A percentile compares a stretch with the other conserved stretches of the same genome.
These are phyloP conservation scores for Trichoderma hamatum DNA, from an alignment of 2,329 filamentous ascomycete genomes.

Conservation along the genomic window DNA sequence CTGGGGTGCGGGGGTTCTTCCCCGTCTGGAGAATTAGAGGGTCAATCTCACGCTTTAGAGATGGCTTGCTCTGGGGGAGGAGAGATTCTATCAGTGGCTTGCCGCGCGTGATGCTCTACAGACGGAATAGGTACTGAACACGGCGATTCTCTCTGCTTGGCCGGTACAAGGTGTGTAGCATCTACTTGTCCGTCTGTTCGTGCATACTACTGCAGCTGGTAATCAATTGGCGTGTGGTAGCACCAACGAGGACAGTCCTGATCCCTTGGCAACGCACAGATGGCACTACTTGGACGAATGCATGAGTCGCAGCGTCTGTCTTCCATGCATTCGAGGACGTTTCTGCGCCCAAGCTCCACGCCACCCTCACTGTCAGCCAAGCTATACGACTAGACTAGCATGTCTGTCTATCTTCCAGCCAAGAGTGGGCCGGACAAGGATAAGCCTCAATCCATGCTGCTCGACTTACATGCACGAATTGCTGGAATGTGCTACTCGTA, in stretches of 20 bases:
- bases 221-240: neutral
- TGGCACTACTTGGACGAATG: conserved; percentile 10
- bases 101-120: neutral
- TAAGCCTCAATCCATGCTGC: neutral
- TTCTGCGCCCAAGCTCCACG: neutral
- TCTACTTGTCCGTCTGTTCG: neutral
- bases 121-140: neutral
- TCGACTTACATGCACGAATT: conserved; percentile 1
- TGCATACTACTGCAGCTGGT: neutral
- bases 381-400: conserved; percentile 3
- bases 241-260: neutral
- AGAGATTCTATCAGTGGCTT: neutral
- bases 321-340: neutral
- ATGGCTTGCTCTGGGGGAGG: neutral
- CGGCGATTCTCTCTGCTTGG: neutral
- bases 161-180: neutral
- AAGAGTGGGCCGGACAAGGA: conserved; percentile 18
- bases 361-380: conserved; percentile 17
- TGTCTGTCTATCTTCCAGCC: neutral
- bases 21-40: conserved; percentile 6
- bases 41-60: neutral
- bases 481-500: neutral
- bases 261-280: neutral
- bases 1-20: conserved; percentile 24
- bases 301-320: conserved; percentile 12